These are phyloP conservation scores for Chondrus crispus DNA, from an alignment of 23 red algal species.

Conservation along the genomic window DNA sequence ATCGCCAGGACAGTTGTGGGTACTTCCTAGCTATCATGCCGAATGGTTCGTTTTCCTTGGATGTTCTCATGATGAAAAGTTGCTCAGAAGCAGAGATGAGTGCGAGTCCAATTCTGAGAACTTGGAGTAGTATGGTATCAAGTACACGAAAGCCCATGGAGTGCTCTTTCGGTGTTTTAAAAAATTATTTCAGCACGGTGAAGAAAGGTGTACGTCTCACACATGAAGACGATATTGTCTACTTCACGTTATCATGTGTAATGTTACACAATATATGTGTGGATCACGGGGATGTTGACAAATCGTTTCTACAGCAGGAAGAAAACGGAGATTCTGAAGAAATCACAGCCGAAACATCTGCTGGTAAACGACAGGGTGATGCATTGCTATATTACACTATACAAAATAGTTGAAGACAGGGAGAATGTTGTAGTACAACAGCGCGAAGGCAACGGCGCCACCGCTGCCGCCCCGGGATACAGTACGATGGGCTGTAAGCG, in stretches of 20 bases:
- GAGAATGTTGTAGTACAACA: too few relatives aligned
- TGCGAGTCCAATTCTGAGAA: background rate
- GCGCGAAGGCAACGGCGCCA: too few relatives aligned
- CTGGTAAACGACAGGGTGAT: background rate
- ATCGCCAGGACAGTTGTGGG: too few relatives aligned
- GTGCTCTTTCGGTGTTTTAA: slow-evolving; percentile 30
- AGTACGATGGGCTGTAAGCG: too few relatives aligned
- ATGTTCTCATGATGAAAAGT: too few relatives aligned
- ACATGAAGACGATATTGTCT: slow-evolving; percentile 21
- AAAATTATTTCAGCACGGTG: background rate
- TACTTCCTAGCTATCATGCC: too few relatives aligned
- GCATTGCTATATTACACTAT: background rate
- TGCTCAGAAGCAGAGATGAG: too few relatives aligned
- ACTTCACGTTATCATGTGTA: background rate
- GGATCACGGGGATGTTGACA: background rate
- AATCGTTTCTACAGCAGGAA: background rate
- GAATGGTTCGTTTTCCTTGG: too few relatives aligned
- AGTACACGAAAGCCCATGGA: background rate
- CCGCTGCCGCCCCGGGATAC: too few relatives aligned
- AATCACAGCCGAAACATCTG: background rate
- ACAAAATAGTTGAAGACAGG: too few relatives aligned
- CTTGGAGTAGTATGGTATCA: background rate
- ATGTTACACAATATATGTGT: slow-evolving; percentile 19
- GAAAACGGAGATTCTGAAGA: background rate
- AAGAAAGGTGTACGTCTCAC: background rate